Evolutionary conservation across 2,329 filamentous ascomycete species (phyloP).

Genomic region (Zalaria obscura): DNA sequence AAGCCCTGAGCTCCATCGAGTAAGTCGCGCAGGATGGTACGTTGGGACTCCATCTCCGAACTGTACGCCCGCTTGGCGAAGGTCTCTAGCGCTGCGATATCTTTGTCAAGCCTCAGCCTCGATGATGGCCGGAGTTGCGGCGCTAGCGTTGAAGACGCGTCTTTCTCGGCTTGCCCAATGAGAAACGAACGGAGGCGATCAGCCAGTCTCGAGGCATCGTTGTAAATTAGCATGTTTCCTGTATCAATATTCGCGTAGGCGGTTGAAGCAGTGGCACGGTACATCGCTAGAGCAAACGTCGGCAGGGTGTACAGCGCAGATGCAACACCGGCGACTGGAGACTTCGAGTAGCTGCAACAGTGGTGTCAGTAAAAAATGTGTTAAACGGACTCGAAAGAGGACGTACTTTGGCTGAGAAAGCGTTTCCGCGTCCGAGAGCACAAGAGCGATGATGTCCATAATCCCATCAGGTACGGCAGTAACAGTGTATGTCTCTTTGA

Average conservation of each 20-base stretch:
- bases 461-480: constrained; percentile 77
- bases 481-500: constrained; percentile 77
- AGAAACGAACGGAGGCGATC: constrained; percentile 37
- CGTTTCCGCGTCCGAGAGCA: constrained; percentile 31
- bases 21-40: constrained; percentile 46
- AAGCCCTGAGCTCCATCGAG: constrained; percentile 51
- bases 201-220: constrained; percentile 45
- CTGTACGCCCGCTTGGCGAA: constrained; percentile 49
- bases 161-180: constrained; percentile 25
- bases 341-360: constrained; percentile 17
- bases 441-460: constrained; percentile 47
- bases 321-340: constrained; percentile 52
- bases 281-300: constrained; percentile 61
- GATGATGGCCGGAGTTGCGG: constrained; percentile 16
- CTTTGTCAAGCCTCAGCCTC: constrained; percentile 34
- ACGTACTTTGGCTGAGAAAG: constrained; percentile 40
- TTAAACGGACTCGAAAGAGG: constrained; percentile 8
- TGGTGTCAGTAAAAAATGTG: not conserved
- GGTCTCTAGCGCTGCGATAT: constrained; percentile 41
- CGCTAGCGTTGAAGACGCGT: constrained; percentile 16
- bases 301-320: constrained; percentile 58
- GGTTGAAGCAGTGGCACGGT: constrained; percentile 60
- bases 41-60: constrained; percentile 50
- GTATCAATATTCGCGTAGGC: constrained; percentile 51
- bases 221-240: constrained; percentile 51